Base-by-base conservation (phyloP, 768 basidiomycete species). In the Austroboletus eburneus region DNA sequence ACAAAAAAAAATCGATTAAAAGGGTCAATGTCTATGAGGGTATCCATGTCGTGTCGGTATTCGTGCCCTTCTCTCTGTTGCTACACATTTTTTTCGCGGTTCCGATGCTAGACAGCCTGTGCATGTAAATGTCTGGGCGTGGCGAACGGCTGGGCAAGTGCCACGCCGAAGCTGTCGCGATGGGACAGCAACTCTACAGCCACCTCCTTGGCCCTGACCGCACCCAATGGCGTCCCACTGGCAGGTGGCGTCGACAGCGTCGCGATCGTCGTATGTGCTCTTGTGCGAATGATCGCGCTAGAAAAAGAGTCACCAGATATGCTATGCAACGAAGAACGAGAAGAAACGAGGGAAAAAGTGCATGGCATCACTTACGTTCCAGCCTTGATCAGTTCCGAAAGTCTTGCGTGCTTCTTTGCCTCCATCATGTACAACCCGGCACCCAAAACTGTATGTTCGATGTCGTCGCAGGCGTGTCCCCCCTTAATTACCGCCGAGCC, bases 131-230 rank as follows among this genome's bases (percentile, higher is more conserved):
- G 42, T 41, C 41, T 24, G 29, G 20, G 29, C 16, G 30, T 5
- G 20, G 38, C 1, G 12, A 51, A 37, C 10, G 46, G 32, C 22
- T 48, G 42, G 3, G 32, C 17, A 2, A 18, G 17, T n/a, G 27
- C 22, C 18, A 23, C 14, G 9, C 44, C 36, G 1, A 40, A 22
- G 14, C 9, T 42, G 9, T 57, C 49, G 3, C 35, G 39, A 48
- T 42, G 22, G 9, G 17, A 41, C 44, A 53, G 41, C 37, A 55
- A 50, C 36, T 52, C 48, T 2, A 29, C 22, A 63, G 83, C 57
- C 51, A 91, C 86, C 78, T 93, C 88, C 54, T 81, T 77, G 46
- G 77, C 78, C 20, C 87, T 85, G 54, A 81, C 87, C 49, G 82
- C 60, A 24, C 70, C 73, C 74, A 85, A 48, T 16, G 55, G 60